Percentiles rank a stretch among this genome's conserved stretches.
phyloP scores from a whole-genome alignment of 768 basidiomycete genomes.

The Kwoniella mangroviensis region DNA sequence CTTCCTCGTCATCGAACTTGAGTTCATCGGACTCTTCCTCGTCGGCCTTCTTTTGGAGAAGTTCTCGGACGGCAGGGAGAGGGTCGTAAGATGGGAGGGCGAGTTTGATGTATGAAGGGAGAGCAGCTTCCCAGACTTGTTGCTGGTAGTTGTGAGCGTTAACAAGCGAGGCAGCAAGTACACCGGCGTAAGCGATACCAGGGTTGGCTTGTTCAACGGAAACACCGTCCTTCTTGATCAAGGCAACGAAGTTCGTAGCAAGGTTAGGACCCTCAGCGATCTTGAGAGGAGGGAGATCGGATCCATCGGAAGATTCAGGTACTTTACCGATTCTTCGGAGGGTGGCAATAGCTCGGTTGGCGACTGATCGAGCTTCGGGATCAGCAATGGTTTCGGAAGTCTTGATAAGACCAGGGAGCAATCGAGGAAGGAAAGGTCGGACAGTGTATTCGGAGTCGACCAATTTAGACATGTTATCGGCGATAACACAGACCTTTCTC shows the following conservation, averaged over 20 bases:
- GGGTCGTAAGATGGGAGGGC: slow-evolving; percentile 70
- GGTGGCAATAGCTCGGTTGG: slow-evolving; percentile 88
- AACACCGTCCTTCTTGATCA: slow-evolving; percentile 84
- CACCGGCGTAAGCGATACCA: slow-evolving; percentile 71
- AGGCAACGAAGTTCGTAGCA: slow-evolving; percentile 68
- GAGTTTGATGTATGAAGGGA: slow-evolving; percentile 76
- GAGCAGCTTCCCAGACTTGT: slow-evolving; percentile 75
- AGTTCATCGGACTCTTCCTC: slow-evolving; percentile 70
- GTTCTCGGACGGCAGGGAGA: slow-evolving; percentile 72
- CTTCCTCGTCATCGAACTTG: slow-evolving; percentile 83
- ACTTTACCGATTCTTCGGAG: slow-evolving; percentile 94
- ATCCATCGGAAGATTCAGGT: slow-evolving; percentile 79
- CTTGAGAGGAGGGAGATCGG: slow-evolving; percentile 85
- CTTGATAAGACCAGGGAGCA: slow-evolving; percentile 94
- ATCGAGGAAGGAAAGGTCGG: slow-evolving; percentile 93
- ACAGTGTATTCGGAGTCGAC: slow-evolving; percentile 94
- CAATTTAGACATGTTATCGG: slow-evolving; percentile 98
- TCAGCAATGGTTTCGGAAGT: slow-evolving; percentile 93
- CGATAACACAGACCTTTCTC: slow-evolving; percentile 96
- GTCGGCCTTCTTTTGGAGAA: slow-evolving; percentile 86
- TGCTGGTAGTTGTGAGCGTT: slow-evolving; percentile 91
- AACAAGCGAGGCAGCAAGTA: slow-evolving; percentile 82
- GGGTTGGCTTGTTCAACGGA: slow-evolving; percentile 65
- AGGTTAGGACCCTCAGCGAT: slow-evolving; percentile 72
- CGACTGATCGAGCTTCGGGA: slow-evolving; percentile 93